Conservation (phyloP, 1,139 yeast genomes). For the Entelexis paramagnoliae region DNA sequence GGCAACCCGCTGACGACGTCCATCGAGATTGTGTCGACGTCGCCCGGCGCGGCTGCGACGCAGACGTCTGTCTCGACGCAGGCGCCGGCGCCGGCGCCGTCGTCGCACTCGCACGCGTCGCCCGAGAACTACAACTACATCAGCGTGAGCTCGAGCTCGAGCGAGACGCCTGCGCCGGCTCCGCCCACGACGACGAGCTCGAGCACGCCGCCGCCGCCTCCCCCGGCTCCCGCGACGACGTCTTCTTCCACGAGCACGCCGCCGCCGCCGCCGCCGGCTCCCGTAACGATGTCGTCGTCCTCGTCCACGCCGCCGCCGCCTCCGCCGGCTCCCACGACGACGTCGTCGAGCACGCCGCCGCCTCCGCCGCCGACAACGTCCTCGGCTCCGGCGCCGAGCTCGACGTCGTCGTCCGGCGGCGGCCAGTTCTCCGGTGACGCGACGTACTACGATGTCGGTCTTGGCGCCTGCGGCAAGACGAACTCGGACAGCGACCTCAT, state of each 20-base stretch:
- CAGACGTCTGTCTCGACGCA: background rate
- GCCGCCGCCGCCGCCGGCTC: background rate
- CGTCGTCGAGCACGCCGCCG: conserved; percentile 21
- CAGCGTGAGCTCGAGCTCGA: background rate
- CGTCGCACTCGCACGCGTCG: conserved; percentile 12
- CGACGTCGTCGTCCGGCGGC: conserved; percentile 27
- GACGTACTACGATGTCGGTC: conserved; percentile 48
- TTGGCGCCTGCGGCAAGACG: conserved; percentile 53
- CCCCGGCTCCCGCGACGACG: background rate
- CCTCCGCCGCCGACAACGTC: too few species aligned
- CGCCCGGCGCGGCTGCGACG: conserved; percentile 1
- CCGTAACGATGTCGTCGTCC: background rate
- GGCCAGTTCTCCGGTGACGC: conserved; percentile 42
- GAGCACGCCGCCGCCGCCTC: conserved; percentile 1
- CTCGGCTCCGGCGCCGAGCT: too few species aligned
- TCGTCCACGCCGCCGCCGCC: background rate
- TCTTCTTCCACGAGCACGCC: background rate
- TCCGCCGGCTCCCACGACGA: conserved; percentile 16
- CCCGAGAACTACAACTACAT: conserved; percentile 1
- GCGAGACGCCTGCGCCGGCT: background rate
- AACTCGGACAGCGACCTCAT: conserved; percentile 42
- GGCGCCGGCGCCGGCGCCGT: background rate
- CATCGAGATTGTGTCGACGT: conserved; percentile 5
- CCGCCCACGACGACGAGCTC: background rate
- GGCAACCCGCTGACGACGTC: conserved; percentile 30